Base-by-base conservation (phyloP, 1,139 yeast genomes). In the Candida sanyaensis region DNA sequence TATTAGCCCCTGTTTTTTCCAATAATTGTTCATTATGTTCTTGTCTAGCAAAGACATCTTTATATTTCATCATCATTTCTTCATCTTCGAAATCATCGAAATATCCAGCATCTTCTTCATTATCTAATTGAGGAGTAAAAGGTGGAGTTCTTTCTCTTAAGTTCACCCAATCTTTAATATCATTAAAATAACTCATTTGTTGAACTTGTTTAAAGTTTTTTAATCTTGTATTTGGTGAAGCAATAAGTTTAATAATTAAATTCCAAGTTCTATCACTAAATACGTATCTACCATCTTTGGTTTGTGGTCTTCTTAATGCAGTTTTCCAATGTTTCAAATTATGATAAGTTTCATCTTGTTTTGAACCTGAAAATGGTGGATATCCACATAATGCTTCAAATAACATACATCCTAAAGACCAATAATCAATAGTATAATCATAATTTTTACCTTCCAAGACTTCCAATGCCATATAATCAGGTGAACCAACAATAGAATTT, bases 391-490 rank as follows among this genome's bases (percentile, higher is more conserved):
- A 68, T 60, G 93, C 86, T 66, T 95, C 99, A 71, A 93, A 95
- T 47, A 92, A 68, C 49, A 95, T 91, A 66, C 99, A 95, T 1
- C 99, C 99, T 47, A 95, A 77, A 0, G 98, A 92, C 99, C 99
- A 95, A 67, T 95, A 95, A 72, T 95, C 99, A 52, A 95, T 96
- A 17, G 99, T 92, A 64, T 86, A 92, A 64, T 95, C 97, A 65
- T 95, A 95, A 52, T 86, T 86, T 60, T 87, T 87, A 8, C 99
- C 99, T 66, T 90, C 96, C 53, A 95, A 81, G 6, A 95, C 98
- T 66, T 95, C 99, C 47, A 95, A 77, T 1, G 99, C 99, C 99
- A 95, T 95, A 65, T 95, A 95, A 65, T 95, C 99, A 1, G 99
- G 99, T 6, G 96, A 88, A 0, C 99, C 99, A 10, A 95, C 99